These are phyloP conservation scores for Talaromyces atroroseus DNA, from an alignment of 2,329 filamentous ascomycete genomes.

Conservation along the genomic window DNA sequence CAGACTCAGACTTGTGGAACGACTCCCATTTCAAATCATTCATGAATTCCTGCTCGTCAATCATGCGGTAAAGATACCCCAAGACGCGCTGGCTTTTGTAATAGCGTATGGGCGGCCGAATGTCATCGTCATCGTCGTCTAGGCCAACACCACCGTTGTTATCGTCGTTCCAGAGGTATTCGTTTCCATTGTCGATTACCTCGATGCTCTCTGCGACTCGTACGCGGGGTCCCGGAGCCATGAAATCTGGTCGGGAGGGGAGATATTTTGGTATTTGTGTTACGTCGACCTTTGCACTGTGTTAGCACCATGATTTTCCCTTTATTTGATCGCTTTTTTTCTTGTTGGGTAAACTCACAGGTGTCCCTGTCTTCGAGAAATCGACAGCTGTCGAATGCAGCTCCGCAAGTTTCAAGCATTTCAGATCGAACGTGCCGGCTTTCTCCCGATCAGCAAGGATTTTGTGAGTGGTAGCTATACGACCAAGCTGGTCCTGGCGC, in stretches of 20 bases:
- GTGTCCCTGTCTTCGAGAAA: conserved; percentile 68
- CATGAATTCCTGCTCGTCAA: conserved; percentile 62
- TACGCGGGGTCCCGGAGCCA: conserved; percentile 22
- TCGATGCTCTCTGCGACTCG: conserved; percentile 15
- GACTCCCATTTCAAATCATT: conserved; percentile 14
- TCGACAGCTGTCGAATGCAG: conserved; percentile 68
- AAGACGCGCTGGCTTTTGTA: conserved; percentile 65
- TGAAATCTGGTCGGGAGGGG: conserved; percentile 14
- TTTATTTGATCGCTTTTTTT: not conserved
- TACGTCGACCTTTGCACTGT: conserved; percentile 14
- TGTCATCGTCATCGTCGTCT: conserved; percentile 12
- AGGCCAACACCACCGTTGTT: conserved; percentile 28
- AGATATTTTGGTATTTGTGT: conserved; percentile 12
- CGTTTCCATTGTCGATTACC: conserved; percentile 12
- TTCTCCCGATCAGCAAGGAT: conserved; percentile 56
- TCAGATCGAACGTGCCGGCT: conserved; percentile 47
- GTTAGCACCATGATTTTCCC: not conserved
- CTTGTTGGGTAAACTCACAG: conserved; percentile 30
- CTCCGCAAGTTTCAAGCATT: conserved; percentile 54
- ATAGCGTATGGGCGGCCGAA: conserved; percentile 45
- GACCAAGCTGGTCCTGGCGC: conserved; percentile 59
- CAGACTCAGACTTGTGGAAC: not conserved
- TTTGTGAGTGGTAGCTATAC: conserved; percentile 61
- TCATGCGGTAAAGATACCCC: conserved; percentile 63
- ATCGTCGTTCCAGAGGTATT: conserved; percentile 28